These are phyloP conservation scores for Kickxella alabastrina DNA, from an alignment of 192 early-diverging fungal species.

Conservation along the genomic window DNA sequence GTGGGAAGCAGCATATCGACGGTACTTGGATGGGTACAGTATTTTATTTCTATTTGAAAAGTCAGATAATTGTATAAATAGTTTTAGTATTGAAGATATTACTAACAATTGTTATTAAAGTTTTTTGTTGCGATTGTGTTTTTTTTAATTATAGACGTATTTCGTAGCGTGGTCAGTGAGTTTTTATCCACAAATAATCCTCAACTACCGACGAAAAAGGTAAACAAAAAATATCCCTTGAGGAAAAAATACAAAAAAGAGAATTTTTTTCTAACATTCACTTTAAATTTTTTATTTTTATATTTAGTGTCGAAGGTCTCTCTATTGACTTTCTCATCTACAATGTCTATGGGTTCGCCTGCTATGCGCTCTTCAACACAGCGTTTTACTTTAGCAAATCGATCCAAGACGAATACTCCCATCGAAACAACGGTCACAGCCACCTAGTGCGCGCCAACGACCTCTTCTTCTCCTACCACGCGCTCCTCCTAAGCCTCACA, in stretches of 20 bases:
- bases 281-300: neutral
- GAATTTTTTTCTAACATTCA: too few species aligned
- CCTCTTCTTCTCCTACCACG: slow-evolving; percentile 86
- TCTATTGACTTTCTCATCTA: slow-evolving; percentile 87
- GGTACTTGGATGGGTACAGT: slow-evolving; percentile 34
- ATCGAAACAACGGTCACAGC: slow-evolving; percentile 60
- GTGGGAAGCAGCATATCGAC: slow-evolving; percentile 22
- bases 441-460: slow-evolving; percentile 80
- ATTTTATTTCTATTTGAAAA: neutral
- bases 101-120: neutral
- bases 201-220: slow-evolving; percentile 72
- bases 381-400: slow-evolving; percentile 64
- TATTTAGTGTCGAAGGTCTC: slow-evolving; percentile 66
- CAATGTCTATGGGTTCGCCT: slow-evolving; percentile 83
- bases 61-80: neutral
- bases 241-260: too few species aligned
- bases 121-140: neutral
- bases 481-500: slow-evolving; percentile 58
- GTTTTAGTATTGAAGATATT: too few species aligned
- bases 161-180: slow-evolving; percentile 82
- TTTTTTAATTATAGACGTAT: slow-evolving; percentile 56
- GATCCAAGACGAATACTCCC: slow-evolving; percentile 68
- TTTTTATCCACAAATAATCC: slow-evolving; percentile 83
- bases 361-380: slow-evolving; percentile 79
- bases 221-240: neutral